Evolutionary conservation across 805 yeast genomes (phyloP).

Genomic region (Kregervanrija fluxuum): DNA sequence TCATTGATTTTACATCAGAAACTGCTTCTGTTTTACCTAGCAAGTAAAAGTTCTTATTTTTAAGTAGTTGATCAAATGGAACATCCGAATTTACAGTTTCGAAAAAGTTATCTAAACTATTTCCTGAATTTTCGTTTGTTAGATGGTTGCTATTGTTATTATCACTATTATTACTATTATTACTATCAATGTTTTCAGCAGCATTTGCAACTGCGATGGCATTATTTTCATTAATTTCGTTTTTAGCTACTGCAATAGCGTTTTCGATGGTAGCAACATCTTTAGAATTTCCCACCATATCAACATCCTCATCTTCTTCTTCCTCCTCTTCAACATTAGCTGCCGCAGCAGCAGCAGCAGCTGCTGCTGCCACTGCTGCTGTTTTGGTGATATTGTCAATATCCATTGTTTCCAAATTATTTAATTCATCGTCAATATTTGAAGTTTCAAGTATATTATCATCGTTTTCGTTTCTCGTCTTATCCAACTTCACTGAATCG

Average conservation of each 20-base stretch:
- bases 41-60: conserved; percentile 13
- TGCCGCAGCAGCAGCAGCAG: conserved; percentile 6
- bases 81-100: too few relatives aligned
- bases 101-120: too few relatives aligned
- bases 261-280: conserved; percentile 4
- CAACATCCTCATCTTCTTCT: conserved; percentile 7
- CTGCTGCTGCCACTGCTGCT: conserved; percentile 4
- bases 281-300: conserved; percentile 3
- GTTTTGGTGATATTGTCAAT: conserved; percentile 1
- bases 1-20: conserved; percentile 13
- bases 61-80: conserved; percentile 1
- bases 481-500: background rate
- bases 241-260: background rate
- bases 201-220: conserved; percentile 5
- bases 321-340: background rate
- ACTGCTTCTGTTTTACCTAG: conserved; percentile 11
- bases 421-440: conserved; percentile 12
- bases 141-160: background rate
- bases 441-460: conserved; percentile 4
- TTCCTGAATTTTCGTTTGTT: too few relatives aligned
- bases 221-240: background rate
- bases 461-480: background rate
- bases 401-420: conserved; percentile 6
- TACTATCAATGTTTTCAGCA: background rate
- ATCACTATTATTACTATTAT: background rate